Evolutionary conservation across 106 monocot genomes (phyloP).

Genomic region (Apostasia shenzhenica): DNA sequence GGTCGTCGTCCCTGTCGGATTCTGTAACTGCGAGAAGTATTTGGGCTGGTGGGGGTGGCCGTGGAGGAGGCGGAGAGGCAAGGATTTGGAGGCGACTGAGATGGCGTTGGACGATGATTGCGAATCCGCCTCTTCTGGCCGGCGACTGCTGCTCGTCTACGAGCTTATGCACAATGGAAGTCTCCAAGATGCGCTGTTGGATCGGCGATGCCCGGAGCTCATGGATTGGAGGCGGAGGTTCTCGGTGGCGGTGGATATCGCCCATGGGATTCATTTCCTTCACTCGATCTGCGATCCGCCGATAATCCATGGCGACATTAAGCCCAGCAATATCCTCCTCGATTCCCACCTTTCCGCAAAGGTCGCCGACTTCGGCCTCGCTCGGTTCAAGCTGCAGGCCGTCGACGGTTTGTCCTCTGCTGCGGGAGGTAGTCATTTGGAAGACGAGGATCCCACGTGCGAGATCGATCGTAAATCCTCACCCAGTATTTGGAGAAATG

Average conservation of each 20-base stretch:
- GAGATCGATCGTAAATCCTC: constrained; percentile 2
- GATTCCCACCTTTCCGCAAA: constrained; percentile 60
- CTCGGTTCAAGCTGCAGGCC: constrained; percentile 19
- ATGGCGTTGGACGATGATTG: constrained; percentile 9
- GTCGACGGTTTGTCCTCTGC: background rate
- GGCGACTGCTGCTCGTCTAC: constrained; percentile 60
- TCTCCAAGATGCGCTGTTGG: constrained; percentile 75
- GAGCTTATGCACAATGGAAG: constrained; percentile 82
- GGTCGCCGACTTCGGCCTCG: constrained; percentile 88
- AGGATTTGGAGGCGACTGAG: constrained; percentile 16
- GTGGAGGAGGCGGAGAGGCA: background rate
- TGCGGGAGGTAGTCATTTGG: background rate
- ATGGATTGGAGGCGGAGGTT: constrained; percentile 52
- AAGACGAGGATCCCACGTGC: background rate
- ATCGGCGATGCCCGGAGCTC: constrained; percentile 52
- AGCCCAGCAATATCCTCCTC: constrained; percentile 91
- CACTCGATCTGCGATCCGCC: constrained; percentile 61
- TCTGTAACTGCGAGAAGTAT: constrained; percentile 1
- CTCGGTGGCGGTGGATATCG: constrained; percentile 51
- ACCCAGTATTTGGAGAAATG: background rate
- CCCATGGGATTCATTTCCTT: constrained; percentile 57
- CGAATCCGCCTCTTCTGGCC: background rate
- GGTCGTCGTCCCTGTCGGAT: constrained; percentile 4
- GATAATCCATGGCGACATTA: constrained; percentile 84
- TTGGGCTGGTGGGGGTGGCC: background rate